Conservation (phyloP, 2,329 filamentous ascomycete species). For the Penicillium sp. region DNA sequence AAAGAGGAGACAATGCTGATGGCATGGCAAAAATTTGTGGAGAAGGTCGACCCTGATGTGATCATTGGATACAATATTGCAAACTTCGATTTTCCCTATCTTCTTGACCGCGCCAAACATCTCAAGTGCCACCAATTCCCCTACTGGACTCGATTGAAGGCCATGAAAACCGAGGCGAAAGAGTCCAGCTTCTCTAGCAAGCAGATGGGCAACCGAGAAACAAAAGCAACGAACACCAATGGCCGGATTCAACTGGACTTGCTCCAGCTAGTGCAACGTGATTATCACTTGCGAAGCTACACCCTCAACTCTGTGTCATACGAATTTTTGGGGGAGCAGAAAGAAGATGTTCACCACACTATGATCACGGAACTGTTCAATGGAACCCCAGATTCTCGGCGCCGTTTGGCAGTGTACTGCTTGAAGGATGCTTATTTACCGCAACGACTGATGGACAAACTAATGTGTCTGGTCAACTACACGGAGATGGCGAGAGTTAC, state of each 20-base stretch:
- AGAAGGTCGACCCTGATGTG: constrained; percentile 90
- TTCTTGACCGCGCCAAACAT: constrained; percentile 82
- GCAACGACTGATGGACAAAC: constrained; percentile 91
- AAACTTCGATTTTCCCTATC: constrained; percentile 98
- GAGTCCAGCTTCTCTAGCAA: constrained; percentile 92
- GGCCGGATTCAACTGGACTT: constrained; percentile 90
- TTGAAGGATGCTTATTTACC: constrained; percentile 96
- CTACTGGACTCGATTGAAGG: constrained; percentile 80
- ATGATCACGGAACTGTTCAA: constrained; percentile 99
- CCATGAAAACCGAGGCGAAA: constrained; percentile 68
- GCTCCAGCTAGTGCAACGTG: constrained; percentile 90
- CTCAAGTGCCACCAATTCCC: constrained; percentile 79
- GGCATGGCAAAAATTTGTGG: constrained; percentile 85
- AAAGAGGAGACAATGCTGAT: constrained; percentile 87
- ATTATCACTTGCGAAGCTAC: constrained; percentile 93
- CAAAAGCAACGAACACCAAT: constrained; percentile 91
- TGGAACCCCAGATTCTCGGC: constrained; percentile 86
- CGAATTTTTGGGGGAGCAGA: constrained; percentile 94
- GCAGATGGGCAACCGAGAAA: constrained; percentile 95
- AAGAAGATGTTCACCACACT: constrained; percentile 97
- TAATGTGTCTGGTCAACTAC: constrained; percentile 98
- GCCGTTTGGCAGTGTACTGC: constrained; percentile 91
- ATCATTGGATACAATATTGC: constrained; percentile 99
- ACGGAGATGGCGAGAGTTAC: constrained; percentile 99
- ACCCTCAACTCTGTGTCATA: constrained; percentile 95